Evolutionary conservation across 2,329 filamentous ascomycete genomes (phyloP), one percentile per base, ranked within the genome.

Genomic region (Whalleya microplaca): DNA sequence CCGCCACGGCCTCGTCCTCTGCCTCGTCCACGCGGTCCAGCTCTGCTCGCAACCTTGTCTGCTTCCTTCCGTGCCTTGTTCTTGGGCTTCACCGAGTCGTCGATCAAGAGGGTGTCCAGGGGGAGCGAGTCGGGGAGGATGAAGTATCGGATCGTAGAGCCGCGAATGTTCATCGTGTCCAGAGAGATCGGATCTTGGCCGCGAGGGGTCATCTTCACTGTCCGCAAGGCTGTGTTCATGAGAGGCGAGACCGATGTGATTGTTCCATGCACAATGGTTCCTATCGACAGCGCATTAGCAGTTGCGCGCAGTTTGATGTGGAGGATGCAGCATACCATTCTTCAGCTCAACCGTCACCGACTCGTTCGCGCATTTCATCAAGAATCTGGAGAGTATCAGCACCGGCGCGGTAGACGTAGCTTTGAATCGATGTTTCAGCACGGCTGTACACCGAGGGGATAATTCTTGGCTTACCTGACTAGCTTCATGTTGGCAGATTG

Each of bases 351-450:
- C 91, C 44, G 94, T 98, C 70, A 98, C 95, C 70, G 95, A 96
- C 81, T 99, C 95, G 77, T 97, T 98, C 77, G 91, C 88, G 78
- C 94, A 98, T 83, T 99, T 99, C 94, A 98, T 98, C 69, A 99
- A 83, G 77, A 99, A 99, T 75, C 95, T 98, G 76, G 61, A 56
- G 61, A 55, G 58, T 45, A 65, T 75, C 65, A 75, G 72, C 65
- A 68, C 60, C 60, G 58, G 48, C 58, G 58, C 64, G 68, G 70
- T 70, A 62, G 67, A 66, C 55, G 66, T 32, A 65, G 59, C 76
- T 75, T 78, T 76, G 66, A 66, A 67, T 62, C 66, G 65, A 62
- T 66, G 68, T 59, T 68, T 68, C 63, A 75, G 76, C 79, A 83
- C 76, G 80, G 75, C 73, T 71, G 69, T 74, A 73, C 72, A 53